A percentile compares a stretch with the other conserved stretches of the same genome.
Evolutionary conservation across 2,329 filamentous ascomycete genomes (phyloP).

Genomic region (Ceratocystis variospora): DNA sequence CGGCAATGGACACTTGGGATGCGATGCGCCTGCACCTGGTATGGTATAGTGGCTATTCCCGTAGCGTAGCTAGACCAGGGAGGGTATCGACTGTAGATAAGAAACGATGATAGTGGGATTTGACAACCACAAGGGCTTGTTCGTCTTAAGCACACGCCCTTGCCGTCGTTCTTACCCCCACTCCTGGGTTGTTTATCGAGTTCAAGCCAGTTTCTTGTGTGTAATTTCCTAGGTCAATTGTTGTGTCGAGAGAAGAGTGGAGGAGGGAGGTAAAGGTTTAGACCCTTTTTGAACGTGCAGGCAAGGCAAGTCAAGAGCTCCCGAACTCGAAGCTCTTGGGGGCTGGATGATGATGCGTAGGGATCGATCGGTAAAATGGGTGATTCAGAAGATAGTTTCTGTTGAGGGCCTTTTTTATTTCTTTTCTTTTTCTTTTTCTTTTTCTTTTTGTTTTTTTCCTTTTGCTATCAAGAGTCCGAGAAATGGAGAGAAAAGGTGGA

Average conservation of each 20-base stretch:
- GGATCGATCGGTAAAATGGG: not conserved
- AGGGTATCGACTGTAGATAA: slow-evolving; percentile 4
- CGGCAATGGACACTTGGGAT: not conserved
- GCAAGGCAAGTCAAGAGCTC: not conserved
- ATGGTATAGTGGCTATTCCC: not conserved
- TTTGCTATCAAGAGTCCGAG: not conserved
- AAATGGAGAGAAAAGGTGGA: not conserved
- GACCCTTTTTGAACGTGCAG: not conserved
- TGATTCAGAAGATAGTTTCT: not conserved
- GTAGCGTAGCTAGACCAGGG: not conserved
- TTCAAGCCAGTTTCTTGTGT: not conserved
- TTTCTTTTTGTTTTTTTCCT: not conserved
- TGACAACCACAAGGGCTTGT: not conserved
- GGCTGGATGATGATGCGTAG: not conserved
- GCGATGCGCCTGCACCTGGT: slow-evolving; percentile 7
- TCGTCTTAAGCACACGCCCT: not conserved
- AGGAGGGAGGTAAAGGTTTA: not conserved
- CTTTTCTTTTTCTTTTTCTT: not conserved
- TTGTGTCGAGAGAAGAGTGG: not conserved
- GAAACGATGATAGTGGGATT: slow-evolving; percentile 5
- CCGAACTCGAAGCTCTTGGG: not conserved
- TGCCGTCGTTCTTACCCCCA: not conserved
- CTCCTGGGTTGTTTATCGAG: not conserved
- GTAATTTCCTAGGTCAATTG: not conserved
- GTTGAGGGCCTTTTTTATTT: not conserved